Conservation (phyloP, 306 rosid species). For the Ochetophila trinervis region DNA sequence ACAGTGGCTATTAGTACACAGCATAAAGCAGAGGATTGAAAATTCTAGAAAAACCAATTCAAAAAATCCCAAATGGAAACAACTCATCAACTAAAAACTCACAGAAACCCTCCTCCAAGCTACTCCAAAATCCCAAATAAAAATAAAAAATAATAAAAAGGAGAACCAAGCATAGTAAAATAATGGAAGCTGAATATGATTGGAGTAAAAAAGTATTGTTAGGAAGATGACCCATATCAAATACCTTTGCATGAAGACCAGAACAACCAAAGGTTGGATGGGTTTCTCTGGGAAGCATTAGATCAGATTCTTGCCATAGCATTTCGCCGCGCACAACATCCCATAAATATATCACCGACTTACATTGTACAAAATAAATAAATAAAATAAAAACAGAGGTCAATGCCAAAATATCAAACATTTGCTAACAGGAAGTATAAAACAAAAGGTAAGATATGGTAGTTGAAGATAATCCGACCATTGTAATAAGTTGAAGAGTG, state of each 20-base stretch:
- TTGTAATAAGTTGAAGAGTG: too few relatives aligned
- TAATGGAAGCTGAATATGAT: neutral
- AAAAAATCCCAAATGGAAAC: slow-evolving; percentile 19
- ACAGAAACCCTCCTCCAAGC: slow-evolving; percentile 23
- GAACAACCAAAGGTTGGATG: slow-evolving; percentile 27
- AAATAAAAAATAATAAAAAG: neutral
- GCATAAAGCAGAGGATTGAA: slow-evolving; percentile 10
- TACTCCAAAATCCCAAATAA: slow-evolving; percentile 6
- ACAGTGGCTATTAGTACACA: slow-evolving; percentile 34
- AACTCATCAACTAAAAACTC: slow-evolving; percentile 32
- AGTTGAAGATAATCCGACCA: too few relatives aligned
- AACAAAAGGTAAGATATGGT: too few relatives aligned
- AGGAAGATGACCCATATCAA: slow-evolving; percentile 33
- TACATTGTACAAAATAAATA: too few relatives aligned
- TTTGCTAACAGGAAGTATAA: too few relatives aligned
- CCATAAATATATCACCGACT: too few relatives aligned
- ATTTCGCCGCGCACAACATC: too few relatives aligned
- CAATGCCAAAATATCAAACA: too few relatives aligned
- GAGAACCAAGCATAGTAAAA: neutral
- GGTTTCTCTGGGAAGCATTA: slow-evolving; percentile 17
- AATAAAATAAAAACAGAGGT: too few relatives aligned
- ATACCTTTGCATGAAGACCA: slow-evolving; percentile 53
- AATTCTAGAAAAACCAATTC: slow-evolving; percentile 22
- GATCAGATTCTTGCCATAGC: too few relatives aligned
- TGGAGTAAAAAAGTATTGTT: neutral